Conservation (phyloP, 208 protist genomes). For the Trypanosoma caninum region DNA sequence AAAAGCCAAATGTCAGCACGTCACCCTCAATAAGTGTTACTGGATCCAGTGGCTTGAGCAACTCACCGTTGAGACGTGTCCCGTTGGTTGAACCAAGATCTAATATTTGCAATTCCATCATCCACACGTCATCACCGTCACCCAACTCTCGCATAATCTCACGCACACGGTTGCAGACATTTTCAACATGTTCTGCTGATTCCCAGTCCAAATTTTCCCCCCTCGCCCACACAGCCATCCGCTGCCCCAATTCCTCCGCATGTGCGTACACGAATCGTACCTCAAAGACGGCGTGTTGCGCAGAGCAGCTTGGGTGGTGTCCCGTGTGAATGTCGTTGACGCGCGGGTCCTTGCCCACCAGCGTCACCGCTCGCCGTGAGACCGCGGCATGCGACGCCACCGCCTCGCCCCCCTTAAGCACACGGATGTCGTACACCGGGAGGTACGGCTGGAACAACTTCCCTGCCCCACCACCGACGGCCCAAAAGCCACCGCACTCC, state of each 20-base stretch:
- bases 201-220: constrained; percentile 3
- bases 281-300: constrained; percentile 72
- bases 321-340: constrained; percentile 61
- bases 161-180: constrained; percentile 27
- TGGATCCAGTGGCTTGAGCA: constrained; percentile 29
- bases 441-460: constrained; percentile 35
- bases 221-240: constrained; percentile 9
- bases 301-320: constrained; percentile 82
- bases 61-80: constrained; percentile 57
- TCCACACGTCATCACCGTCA: constrained; percentile 34
- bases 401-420: constrained; percentile 46
- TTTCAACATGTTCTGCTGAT: constrained; percentile 7
- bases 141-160: constrained; percentile 32
- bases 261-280: constrained; percentile 43
- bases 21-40: constrained; percentile 60
- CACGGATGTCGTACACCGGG: constrained; percentile 50
- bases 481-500: background rate
- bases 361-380: constrained; percentile 46
- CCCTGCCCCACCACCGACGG: background rate
- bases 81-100: constrained; percentile 80
- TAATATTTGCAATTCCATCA: constrained; percentile 59
- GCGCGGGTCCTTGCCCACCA: constrained; percentile 56
- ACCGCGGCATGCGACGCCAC: constrained; percentile 33
- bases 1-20: constrained; percentile 68
- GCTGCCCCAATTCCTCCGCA: constrained; percentile 17